Evolutionary conservation across 2,329 filamentous ascomycete genomes (phyloP).

Genomic region (Juglanconis oblonga): DNA sequence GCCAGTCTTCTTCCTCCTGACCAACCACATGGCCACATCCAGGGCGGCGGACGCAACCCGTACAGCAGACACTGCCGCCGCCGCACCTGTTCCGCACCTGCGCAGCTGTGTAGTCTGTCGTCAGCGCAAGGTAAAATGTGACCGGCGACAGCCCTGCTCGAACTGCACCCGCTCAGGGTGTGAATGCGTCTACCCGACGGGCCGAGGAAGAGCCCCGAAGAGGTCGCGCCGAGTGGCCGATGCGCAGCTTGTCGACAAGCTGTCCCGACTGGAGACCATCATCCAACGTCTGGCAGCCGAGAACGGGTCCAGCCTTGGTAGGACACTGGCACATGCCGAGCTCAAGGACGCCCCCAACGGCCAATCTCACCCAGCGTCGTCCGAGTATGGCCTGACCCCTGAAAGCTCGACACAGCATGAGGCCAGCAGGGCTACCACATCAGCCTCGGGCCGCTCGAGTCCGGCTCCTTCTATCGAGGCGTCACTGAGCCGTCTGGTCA

Average conservation of each 20-base stretch:
- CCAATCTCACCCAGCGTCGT: neutral
- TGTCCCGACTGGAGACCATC: conserved; percentile 12
- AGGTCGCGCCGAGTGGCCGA: conserved; percentile 7
- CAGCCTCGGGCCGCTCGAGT: neutral
- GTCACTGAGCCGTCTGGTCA: conserved; percentile 13
- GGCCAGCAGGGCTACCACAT: neutral
- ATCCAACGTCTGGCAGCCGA: conserved; percentile 11
- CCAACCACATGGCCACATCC: no score
- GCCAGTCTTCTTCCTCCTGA: no score
- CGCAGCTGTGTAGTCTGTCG: conserved; percentile 16
- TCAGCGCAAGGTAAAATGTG: conserved; percentile 16
- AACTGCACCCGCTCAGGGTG: conserved; percentile 8
- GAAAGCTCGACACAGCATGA: neutral
- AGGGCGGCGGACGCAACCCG: conserved; percentile 2
- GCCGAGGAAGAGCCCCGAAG: conserved; percentile 21
- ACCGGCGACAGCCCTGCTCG: conserved; percentile 13
- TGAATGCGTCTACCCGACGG: conserved; percentile 16
- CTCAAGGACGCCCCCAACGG: neutral
- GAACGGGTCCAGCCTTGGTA: neutral
- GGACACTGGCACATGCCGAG: no score
- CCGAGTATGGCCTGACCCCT: neutral
- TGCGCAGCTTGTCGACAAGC: conserved; percentile 13
- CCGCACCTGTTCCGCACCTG: neutral
- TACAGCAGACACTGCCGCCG: neutral
- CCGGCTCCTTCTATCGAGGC: neutral